Evolutionary conservation across 441 rosid genomes (phyloP).

Genomic region (Bruguiera hainesii): DNA sequence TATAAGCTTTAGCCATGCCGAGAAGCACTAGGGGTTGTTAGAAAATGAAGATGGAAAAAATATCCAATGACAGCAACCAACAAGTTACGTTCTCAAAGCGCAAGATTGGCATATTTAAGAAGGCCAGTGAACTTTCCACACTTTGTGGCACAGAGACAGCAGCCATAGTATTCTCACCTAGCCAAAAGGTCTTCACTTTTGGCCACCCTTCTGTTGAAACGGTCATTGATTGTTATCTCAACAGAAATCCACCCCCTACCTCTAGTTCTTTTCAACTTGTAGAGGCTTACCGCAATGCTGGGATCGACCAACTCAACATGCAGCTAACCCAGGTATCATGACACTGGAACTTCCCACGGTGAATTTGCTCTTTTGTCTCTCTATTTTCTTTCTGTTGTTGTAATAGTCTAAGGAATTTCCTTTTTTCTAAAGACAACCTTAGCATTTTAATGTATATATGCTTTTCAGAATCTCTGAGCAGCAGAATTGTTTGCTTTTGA

Average conservation of each 20-base stretch:
- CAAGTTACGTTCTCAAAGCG: constrained; percentile 55
- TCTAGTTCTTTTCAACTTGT: constrained; percentile 32
- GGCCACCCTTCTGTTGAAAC: constrained; percentile 45
- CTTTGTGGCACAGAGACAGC: constrained; percentile 42
- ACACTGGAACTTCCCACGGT: neutral
- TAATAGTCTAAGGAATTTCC: neutral
- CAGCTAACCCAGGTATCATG: constrained; percentile 39
- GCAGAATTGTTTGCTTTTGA: neutral
- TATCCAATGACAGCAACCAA: constrained; percentile 34
- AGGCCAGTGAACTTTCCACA: constrained; percentile 48
- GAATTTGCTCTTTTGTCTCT: neutral
- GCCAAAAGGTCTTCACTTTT: constrained; percentile 37
- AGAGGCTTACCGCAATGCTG: constrained; percentile 33
- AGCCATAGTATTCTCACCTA: constrained; percentile 36
- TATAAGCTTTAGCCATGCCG: constrained; percentile 30
- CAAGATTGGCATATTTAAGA: constrained; percentile 41
- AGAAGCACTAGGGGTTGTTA: constrained; percentile 39
- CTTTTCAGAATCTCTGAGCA: neutral
- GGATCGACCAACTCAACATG: constrained; percentile 33
- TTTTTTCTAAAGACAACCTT: too few species aligned
- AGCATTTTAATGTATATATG: too few species aligned
- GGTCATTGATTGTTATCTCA: constrained; percentile 27
- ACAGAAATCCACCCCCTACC: constrained; percentile 16
- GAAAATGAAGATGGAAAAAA: constrained; percentile 34
- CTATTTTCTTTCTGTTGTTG: neutral